A percentile compares a stretch with the other conserved stretches of the same genome.
Evolutionary conservation across 2,329 filamentous ascomycete species (phyloP).

Genomic region (Claviceps monticola): DNA sequence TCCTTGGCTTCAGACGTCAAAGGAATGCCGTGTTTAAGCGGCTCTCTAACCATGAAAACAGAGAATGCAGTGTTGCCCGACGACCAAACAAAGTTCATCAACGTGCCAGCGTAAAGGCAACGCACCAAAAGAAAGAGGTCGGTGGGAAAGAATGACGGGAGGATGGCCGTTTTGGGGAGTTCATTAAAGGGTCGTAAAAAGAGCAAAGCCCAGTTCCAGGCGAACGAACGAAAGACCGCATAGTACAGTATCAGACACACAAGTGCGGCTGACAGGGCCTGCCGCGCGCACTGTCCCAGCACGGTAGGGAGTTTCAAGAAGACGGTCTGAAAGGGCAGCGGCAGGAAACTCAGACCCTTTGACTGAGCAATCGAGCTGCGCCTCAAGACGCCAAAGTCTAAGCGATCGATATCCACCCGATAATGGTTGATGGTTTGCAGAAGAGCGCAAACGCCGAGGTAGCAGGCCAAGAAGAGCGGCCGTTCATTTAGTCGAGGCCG

Average conservation of each 20-base stretch:
- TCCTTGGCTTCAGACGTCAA: constrained; percentile 78
- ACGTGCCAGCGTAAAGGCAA: constrained; percentile 45
- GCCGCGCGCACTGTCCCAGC: constrained; percentile 23
- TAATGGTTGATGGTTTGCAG: constrained; percentile 60
- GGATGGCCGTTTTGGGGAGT: constrained; percentile 57
- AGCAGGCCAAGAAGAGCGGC: constrained; percentile 63
- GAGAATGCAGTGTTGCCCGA: constrained; percentile 65
- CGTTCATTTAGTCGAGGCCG: constrained; percentile 72
- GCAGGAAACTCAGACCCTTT: constrained; percentile 12
- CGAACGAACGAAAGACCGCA: constrained; percentile 43
- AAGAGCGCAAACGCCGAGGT: constrained; percentile 54
- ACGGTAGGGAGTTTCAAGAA: constrained; percentile 25
- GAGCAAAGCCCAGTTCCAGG: constrained; percentile 57
- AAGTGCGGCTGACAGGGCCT: constrained; percentile 25
- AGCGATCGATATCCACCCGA: constrained; percentile 56
- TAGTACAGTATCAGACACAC: constrained; percentile 46
- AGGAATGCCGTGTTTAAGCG: constrained; percentile 71
- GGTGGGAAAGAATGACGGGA: constrained; percentile 43
- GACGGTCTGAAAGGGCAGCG: constrained; percentile 22
- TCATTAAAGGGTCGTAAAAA: constrained; percentile 63
- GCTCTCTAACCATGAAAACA: constrained; percentile 65
- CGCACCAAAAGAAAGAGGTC: constrained; percentile 41
- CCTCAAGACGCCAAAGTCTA: constrained; percentile 26
- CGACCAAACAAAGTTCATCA: constrained; percentile 64
- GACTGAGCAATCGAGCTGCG: constrained; percentile 11